Evolutionary conservation across 805 yeast genomes (phyloP), one percentile per base, ranked within the genome.

Genomic region (Cyberlindnera veronae): DNA sequence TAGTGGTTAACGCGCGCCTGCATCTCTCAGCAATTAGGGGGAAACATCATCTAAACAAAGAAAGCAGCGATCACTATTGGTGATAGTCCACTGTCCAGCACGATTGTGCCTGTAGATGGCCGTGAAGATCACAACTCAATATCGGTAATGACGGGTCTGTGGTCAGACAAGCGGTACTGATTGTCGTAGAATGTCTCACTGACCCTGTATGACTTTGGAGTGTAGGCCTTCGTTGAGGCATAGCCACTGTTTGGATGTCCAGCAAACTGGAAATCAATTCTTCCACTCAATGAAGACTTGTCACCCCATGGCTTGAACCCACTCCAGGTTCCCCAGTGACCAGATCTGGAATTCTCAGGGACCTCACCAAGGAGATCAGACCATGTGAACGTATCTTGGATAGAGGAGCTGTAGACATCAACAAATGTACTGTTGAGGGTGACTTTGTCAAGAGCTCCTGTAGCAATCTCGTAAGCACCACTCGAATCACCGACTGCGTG

Each of bases 211-310:
- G 41, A 30, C n/a, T 50, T 46, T 16, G 33, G 38, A 14, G 35
- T 31, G 22, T 39, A 42, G 29, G 32, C 17, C 22, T 42, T 42
- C 3, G 35, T 43, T n/a, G 44, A 42, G 5, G 32, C 22, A 5
- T 29, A 13, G 15, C 4, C 13, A 11, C 14, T 13, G 30, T 47
- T 38, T 4, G 58, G 38, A 20, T 41, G 42, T 7, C 61, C 60
- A 29, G 62, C 63, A 38, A 62, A 53, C 19, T 66, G 66, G 46
- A 67, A 70, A 46, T 72, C 76, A 39, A 71, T 70, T 34, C 68
- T 60, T 4, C 62, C 50, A 5, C 58, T 41, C 13, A 53, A 57
- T 4, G 41, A 43, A 1, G 41, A 22, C 5, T 50, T 35, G 32
- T 44, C 44, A n/a, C 48, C 56, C 24, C 44, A 36, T 1, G 55